Percentiles rank a stretch among this genome's conserved stretches.
These are phyloP conservation scores for Cystobasidiaceae sp. DNA, from an alignment of 1,284 basidiomycete species.

Conservation along the genomic window DNA sequence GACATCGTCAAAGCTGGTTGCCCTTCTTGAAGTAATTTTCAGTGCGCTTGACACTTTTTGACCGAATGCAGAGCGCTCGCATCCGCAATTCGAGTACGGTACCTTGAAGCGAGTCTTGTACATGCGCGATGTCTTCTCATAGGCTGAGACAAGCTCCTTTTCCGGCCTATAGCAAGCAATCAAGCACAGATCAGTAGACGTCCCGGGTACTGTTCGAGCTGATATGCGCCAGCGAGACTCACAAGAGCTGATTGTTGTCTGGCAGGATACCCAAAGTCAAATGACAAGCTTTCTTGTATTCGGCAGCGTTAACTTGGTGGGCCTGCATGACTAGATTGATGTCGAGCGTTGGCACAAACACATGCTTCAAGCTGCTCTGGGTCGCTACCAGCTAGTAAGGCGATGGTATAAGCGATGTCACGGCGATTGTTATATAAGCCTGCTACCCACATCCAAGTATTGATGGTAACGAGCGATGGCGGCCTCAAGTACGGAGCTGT, in stretches of 20 bases:
- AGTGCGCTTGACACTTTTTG: conserved; percentile 2
- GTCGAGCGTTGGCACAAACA: conserved; percentile 17
- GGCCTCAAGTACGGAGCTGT: not conserved
- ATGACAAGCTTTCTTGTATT: conserved; percentile 5
- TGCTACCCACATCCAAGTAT: conserved; percentile 16
- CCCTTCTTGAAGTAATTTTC: not conserved
- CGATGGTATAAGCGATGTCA: not conserved
- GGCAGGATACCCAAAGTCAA: conserved; percentile 11
- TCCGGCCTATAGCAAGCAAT: not conserved
- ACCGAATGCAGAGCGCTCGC: conserved; percentile 3
- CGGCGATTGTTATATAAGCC: not conserved
- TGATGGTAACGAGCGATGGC: conserved; percentile 28
- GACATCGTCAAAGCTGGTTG: conserved; percentile 17
- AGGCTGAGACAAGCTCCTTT: conserved; percentile 1
- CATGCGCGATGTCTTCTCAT: conserved; percentile 8
- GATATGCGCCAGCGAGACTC: not conserved
- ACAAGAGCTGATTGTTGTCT: conserved; percentile 22
- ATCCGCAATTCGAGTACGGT: conserved; percentile 9
- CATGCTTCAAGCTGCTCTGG: not conserved
- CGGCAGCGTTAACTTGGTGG: conserved; percentile 1
- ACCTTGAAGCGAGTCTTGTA: conserved; percentile 20
- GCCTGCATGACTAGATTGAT: conserved; percentile 25
- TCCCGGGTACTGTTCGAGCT: not conserved
- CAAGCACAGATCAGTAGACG: not conserved
- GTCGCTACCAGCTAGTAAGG: not conserved